Percentiles rank a stretch among this genome's conserved stretches.
These are phyloP conservation scores for Thelephora terrestris DNA, from an alignment of 1,284 basidiomycete species.

Conservation along the genomic window DNA sequence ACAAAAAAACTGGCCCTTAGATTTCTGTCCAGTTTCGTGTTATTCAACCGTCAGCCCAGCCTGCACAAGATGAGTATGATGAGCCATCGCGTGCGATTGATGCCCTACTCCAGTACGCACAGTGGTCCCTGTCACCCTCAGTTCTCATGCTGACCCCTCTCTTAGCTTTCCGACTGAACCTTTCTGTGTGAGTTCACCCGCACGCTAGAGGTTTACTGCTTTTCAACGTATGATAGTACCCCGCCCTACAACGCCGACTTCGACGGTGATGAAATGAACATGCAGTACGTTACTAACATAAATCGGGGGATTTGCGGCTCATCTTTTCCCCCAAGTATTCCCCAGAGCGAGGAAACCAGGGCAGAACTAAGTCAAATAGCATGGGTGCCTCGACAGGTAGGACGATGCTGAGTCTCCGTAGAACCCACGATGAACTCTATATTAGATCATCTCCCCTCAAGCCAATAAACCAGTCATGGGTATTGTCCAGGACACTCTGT, in stretches of 20 bases:
- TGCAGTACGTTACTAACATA: constrained; percentile 65
- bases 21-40: constrained; percentile 56
- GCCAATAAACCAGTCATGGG: constrained; percentile 99
- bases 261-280: constrained; percentile 99
- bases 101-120: constrained; percentile 94
- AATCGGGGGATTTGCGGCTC: constrained; percentile 6
- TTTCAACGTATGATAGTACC: constrained; percentile 36
- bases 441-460: constrained; percentile 95
- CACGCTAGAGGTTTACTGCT: neutral
- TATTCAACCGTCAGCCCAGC: constrained; percentile 98
- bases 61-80: constrained; percentile 99
- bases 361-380: constrained; percentile 97
- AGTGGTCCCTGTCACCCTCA: neutral
- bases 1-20: neutral
- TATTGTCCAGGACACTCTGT: constrained; percentile 98
- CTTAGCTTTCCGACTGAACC: constrained; percentile 88
- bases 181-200: constrained; percentile 72
- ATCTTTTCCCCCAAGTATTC: constrained; percentile 51
- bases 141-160: constrained; percentile 19
- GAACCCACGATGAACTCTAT: neutral
- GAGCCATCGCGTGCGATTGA: constrained; percentile 95
- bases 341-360: constrained; percentile 98
- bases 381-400: constrained; percentile 94
- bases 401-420: constrained; percentile 12
- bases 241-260: constrained; percentile 96